phyloP scores from a whole-genome alignment of 2,329 filamentous ascomycete genomes.

The Trichoderma sp. region DNA sequence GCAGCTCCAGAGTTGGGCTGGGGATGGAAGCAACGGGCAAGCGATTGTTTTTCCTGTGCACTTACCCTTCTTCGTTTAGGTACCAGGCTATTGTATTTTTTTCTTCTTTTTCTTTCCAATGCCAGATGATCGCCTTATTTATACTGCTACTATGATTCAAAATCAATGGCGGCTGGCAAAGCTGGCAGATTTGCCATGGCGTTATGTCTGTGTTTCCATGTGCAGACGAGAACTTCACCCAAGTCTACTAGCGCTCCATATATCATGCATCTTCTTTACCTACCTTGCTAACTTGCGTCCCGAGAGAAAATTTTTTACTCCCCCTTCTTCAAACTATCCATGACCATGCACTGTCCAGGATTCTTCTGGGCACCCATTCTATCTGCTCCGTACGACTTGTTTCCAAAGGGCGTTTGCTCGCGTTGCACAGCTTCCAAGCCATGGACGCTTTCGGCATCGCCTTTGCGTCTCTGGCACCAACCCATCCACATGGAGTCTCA shows the following conservation, averaged over 20 bases:
- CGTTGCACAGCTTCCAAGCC: slow-evolving; percentile 12
- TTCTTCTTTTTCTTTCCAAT: not conserved
- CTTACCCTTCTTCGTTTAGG: not conserved
- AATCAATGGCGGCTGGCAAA: not conserved
- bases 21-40: not conserved
- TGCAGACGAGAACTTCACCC: not conserved
- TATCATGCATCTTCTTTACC: not conserved
- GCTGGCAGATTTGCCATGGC: not conserved
- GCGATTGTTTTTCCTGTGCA: not conserved
- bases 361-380: not conserved
- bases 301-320: not conserved
- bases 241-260: not conserved
- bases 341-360: slow-evolving; percentile 13
- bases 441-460: slow-evolving; percentile 15
- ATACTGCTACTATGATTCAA: not conserved
- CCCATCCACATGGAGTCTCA: not conserved
- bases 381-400: slow-evolving; percentile 4
- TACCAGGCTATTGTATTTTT: not conserved
- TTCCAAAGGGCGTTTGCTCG: slow-evolving; percentile 3
- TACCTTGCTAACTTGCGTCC: not conserved
- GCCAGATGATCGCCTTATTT: not conserved
- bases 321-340: not conserved
- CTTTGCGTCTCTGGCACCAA: not conserved
- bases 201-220: not conserved
- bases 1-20: not conserved